Base-by-base conservation (phyloP, 2,329 filamentous ascomycete genomes). In the Cladobotryum mycophilum region DNA sequence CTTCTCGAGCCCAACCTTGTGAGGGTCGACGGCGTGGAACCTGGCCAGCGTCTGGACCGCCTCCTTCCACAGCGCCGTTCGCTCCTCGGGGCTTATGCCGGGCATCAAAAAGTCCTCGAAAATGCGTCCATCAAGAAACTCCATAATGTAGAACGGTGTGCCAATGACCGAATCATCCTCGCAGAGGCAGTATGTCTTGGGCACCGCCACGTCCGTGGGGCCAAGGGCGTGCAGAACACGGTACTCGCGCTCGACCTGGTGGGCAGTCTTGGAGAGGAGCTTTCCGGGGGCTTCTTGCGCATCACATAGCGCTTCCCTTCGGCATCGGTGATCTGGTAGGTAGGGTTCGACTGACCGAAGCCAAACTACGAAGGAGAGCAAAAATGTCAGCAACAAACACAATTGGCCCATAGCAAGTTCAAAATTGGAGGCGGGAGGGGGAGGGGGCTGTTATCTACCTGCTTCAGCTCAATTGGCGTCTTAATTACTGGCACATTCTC, bases 271-370 rank as follows among this genome's bases (percentile, higher is more conserved):
- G 61, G 89, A 96, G 45, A 97, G 79, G 37, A 99, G 84, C 72
- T 86, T 84, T 56, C 93, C 93, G n/a, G 93, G 92, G 93, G 93
- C 73, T 97, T 97, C 80, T 99, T 97, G 67, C 93, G 89, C 75
- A 97, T 80, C 34, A 99, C 93, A 71, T 85, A 96, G 64, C 84
- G 83, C 59, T 75, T 69, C 47, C 84, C 82, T 64, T 83, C 76
- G 57, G 82, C 76, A 47, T 84, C 84, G 14, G 84, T 95, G 63
- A 97, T 78, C 63, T 92, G 89, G 72, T 97, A 99, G 2, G 93
- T 99, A 41, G 93, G 93, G 67, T 97, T 99, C 52, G 89, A 96
- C 72, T 97, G 93, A 53, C 93, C 93, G 67, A 95, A 97, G 61
- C 91, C 89, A 67, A 97, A 99, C 88, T 97, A 63, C 18, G 18